Evolutionary conservation across 1,284 basidiomycete genomes (phyloP).

Genomic region (Exobasidium rhododendri): DNA sequence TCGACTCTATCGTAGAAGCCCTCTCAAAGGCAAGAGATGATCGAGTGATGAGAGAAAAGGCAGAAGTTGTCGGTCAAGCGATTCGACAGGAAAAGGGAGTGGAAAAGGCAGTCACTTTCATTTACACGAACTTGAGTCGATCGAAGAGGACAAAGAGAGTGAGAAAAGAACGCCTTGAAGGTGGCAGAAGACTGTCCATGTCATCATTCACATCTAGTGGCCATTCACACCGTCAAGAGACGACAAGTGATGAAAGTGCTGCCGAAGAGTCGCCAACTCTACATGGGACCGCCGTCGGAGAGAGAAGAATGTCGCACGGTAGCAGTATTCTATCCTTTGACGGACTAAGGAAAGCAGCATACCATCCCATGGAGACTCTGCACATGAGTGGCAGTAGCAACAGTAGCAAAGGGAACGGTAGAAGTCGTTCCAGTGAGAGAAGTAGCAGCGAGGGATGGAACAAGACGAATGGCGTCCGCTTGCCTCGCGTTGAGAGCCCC

Average conservation of each 20-base stretch:
- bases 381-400: neutral
- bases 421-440: too few relatives aligned
- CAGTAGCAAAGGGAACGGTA: conserved; percentile 1
- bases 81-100: conserved; percentile 45
- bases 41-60: conserved; percentile 44
- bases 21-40: conserved; percentile 33
- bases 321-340: conserved; percentile 6
- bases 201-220: neutral
- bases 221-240: neutral
- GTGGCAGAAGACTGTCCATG: neutral
- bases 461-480: too few relatives aligned
- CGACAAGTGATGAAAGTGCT: neutral
- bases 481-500: too few relatives aligned
- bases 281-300: too few relatives aligned
- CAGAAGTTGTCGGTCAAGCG: conserved; percentile 35
- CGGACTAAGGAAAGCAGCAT: neutral
- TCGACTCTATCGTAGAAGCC: conserved; percentile 18
- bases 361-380: conserved; percentile 2
- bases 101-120: conserved; percentile 34
- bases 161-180: neutral
- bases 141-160: conserved; percentile 1
- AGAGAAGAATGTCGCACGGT: too few relatives aligned
- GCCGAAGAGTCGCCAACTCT: too few relatives aligned
- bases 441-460: too few relatives aligned
- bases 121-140: conserved; percentile 21